Evolutionary conservation across 164 flowering plant species (phyloP).

Genomic region (Vitis rotundifolia): DNA sequence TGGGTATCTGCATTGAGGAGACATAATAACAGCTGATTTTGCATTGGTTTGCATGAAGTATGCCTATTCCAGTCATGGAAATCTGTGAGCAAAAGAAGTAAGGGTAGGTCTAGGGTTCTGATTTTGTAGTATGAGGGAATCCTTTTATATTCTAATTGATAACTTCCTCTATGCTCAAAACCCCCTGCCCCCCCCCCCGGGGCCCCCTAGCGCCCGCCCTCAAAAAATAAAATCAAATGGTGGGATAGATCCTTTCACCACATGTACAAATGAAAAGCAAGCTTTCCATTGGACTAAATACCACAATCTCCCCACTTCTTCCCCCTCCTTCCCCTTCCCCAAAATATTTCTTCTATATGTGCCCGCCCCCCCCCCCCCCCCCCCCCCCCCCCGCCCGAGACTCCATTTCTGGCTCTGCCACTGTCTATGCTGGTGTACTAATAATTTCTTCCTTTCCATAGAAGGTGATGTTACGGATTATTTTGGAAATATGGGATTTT

Average conservation of each 20-base stretch:
- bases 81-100: neutral
- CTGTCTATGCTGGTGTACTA: neutral
- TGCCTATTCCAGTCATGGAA: neutral
- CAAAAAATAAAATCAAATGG: no score
- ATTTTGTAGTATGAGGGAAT: neutral
- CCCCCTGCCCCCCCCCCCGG: no score
- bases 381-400: no score
- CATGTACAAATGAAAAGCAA: no score
- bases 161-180: no score
- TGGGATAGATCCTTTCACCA: no score
- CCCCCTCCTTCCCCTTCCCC: neutral
- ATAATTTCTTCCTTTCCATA: neutral
- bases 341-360: no score
- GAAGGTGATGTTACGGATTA: no score
- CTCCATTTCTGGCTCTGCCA: neutral
- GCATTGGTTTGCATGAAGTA: neutral
- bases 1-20: neutral
- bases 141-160: no score
- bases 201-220: no score
- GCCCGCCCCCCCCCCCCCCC: neutral
- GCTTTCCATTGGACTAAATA: no score
- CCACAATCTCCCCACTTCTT: neutral
- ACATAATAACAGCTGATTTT: neutral
- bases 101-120: neutral
- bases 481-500: no score